A percentile compares a stretch with the other conserved stretches of the same genome.
Evolutionary conservation across 768 basidiomycete species (phyloP).

Genomic region (Phylloporus sp.): DNA sequence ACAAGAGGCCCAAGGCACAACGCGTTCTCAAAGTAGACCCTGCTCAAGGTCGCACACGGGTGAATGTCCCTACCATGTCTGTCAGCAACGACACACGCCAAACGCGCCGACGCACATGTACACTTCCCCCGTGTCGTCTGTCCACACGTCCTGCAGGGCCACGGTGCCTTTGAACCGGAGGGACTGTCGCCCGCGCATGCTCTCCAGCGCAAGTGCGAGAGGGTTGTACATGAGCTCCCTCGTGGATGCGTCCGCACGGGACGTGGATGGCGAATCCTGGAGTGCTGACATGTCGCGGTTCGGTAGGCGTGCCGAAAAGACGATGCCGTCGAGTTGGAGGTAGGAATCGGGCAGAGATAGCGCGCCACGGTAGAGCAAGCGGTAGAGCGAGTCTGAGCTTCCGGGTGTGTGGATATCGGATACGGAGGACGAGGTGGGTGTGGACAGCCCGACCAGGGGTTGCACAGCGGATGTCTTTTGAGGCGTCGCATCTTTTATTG

Average conservation of each 20-base stretch:
- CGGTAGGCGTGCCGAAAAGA: slow-evolving; percentile 55
- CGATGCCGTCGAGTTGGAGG: slow-evolving; percentile 67
- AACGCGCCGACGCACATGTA: slow-evolving; percentile 27
- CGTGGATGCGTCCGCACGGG: slow-evolving; percentile 23
- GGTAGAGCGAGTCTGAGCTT: slow-evolving; percentile 22
- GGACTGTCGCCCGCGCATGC: slow-evolving; percentile 71
- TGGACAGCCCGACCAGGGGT: neutral
- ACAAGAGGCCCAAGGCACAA: slow-evolving; percentile 50
- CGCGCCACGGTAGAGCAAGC: slow-evolving; percentile 73
- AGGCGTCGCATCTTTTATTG: slow-evolving; percentile 21
- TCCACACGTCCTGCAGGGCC: slow-evolving; percentile 50
- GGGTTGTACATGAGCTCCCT: slow-evolving; percentile 58
- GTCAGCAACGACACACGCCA: neutral
- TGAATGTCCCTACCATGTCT: slow-evolving; percentile 57
- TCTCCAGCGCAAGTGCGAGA: slow-evolving; percentile 69
- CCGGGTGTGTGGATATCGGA: neutral
- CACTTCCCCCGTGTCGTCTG: slow-evolving; percentile 55
- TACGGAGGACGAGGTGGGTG: slow-evolving; percentile 6
- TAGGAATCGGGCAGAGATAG: slow-evolving; percentile 72
- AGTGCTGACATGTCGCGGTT: slow-evolving; percentile 13
- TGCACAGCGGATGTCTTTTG: slow-evolving; percentile 2
- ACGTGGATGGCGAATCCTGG: slow-evolving; percentile 24
- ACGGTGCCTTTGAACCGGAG: slow-evolving; percentile 56
- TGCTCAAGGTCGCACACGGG: slow-evolving; percentile 55
- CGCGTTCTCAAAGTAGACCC: slow-evolving; percentile 66